Evolutionary conservation across 23 red algal genomes (phyloP).

Genomic region (Rhodosorus marinus): DNA sequence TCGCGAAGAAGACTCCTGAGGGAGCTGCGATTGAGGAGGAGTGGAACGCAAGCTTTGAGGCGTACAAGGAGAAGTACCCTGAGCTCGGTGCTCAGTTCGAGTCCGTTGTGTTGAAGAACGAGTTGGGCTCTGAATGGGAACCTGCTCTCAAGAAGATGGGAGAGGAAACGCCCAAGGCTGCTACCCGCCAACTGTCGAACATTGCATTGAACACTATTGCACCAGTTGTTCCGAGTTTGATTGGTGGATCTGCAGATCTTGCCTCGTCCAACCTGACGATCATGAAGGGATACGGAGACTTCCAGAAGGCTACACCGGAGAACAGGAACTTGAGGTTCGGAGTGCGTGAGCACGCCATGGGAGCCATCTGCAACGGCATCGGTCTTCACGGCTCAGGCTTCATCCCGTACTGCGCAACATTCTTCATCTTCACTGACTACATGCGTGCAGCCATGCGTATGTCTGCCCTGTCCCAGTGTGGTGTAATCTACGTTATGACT

Average conservation of each 20-base stretch:
- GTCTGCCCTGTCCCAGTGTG: constrained; percentile 47
- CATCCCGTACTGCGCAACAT: constrained; percentile 73
- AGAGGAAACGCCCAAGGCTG: constrained; percentile 19
- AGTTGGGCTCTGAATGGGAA: constrained; percentile 20
- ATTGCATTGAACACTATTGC: constrained; percentile 54
- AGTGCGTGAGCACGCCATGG: constrained; percentile 88
- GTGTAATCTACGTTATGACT: constrained; percentile 65
- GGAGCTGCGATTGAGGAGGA: constrained; percentile 18
- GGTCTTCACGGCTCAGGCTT: constrained; percentile 24
- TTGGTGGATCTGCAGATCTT: constrained; percentile 85
- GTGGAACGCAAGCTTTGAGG: constrained; percentile 17
- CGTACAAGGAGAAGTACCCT: constrained; percentile 47
- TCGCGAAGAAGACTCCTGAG: constrained; percentile 34
- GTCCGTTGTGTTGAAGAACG: constrained; percentile 12
- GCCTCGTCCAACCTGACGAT: constrained; percentile 69
- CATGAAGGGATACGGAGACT: constrained; percentile 40
- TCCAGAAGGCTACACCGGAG: constrained; percentile 1
- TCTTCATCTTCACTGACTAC: constrained; percentile 95
- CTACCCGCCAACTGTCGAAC: constrained; percentile 65
- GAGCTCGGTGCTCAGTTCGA: constrained; percentile 32
- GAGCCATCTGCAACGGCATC: constrained; percentile 55
- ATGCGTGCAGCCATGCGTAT: constrained; percentile 71
- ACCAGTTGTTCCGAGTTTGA: constrained; percentile 27
- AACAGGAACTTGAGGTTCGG: constrained; percentile 73
- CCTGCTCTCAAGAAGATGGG: constrained; percentile 12